Evolutionary conservation across 371 early-diverging fungal species (phyloP), one percentile per base, ranked within the genome.

Genomic region (Actinomortierella wolfii): DNA sequence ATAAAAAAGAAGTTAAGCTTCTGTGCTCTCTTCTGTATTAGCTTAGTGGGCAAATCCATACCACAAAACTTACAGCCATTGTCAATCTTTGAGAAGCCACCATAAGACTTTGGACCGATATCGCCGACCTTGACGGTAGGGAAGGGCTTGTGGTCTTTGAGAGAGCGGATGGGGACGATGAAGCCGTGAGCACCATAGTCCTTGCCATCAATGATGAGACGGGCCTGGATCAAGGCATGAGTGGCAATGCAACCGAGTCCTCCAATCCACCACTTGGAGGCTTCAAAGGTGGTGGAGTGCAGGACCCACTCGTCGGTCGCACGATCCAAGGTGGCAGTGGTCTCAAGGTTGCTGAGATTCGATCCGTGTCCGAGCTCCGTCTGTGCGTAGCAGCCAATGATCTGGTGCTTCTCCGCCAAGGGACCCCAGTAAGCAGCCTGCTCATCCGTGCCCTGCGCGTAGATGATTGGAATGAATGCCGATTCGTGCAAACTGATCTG

Each of bases 71-170:
- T 81, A 83, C 88, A 93, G 39, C 95, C 95, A 61, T 93, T 94
- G 76, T 94, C 95, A 48, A 90, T 84, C 20, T 85, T 79, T 28
- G 87, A 75, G 61, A 88, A 89, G 14, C 86, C 86, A 23, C 84
- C 84, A 58, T 86, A 86, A 0, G 86, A 79, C 79, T 94, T 94
- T 21, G 94, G 89, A 2, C 96, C 96, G 76, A 94, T 89, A 57
- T 96, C 95, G 17, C 95, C 95, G 21, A 93, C 92, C 6, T 81
- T 84, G 45, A 96, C 86, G 18, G 94, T 94, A n/a, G 90, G 82
- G 51, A 74, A 86, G 59, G 56, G 90, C 52, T 78, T 79, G 74
- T 90, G 91, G 56, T 88, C 88, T 45, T 82, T 80, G 5, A 82
- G 80, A 9, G 90, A 89, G 26, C 96, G 88, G 29, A 96, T 78